Base-by-base conservation (phyloP, 805 yeast species). In the Kazachstania kunashirensis region DNA sequence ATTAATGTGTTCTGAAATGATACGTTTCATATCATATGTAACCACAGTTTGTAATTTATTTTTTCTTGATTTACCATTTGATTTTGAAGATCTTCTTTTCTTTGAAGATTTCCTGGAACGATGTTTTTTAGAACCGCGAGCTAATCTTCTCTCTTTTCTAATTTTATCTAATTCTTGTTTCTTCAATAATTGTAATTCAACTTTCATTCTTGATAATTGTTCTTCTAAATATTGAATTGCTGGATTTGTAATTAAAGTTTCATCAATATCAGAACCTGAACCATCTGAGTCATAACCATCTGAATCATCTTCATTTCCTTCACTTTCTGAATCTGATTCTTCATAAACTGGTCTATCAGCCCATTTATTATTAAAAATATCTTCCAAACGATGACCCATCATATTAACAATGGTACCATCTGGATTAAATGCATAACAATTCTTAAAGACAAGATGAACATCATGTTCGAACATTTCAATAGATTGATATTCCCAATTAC, bases 1-100 rank as follows among this genome's bases (percentile, higher is more conserved):
- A 36, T 79, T 77, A 56, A 92, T 88, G 47, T 78, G 78, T 53
- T 86, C 96, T 38, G 86, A 76, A 40, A 92, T 78, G 57, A 85
- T 92, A 56, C 84, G 84, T 71, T 92, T 92, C 97, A 89, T 89
- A 53, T 88, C 97, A 56, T 84, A 92, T 0, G 96, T 84, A 36
- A 89, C 85, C 11, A 59, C 59, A n/a, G 53, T 51, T 37, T 46
- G 57, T 40, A 49, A 47, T 42, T 62, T 39, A 46, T 55, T 53
- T 49, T 52, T 49, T 44, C 39, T 38, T 14, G 48, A 40, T 8
- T 41, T 36, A 13, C 46, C 44, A 15, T 36, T 54, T 63, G 71
- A 50, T 68, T 71, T 36, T 20, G 42, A 39, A 5, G 29, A 17
- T 29, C 34, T 31, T 34, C 39, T 34, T 29, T 23, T 28, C 19